Base-by-base conservation (phyloP, 2,329 filamentous ascomycete species). In the Xylariaceae sp. region DNA sequence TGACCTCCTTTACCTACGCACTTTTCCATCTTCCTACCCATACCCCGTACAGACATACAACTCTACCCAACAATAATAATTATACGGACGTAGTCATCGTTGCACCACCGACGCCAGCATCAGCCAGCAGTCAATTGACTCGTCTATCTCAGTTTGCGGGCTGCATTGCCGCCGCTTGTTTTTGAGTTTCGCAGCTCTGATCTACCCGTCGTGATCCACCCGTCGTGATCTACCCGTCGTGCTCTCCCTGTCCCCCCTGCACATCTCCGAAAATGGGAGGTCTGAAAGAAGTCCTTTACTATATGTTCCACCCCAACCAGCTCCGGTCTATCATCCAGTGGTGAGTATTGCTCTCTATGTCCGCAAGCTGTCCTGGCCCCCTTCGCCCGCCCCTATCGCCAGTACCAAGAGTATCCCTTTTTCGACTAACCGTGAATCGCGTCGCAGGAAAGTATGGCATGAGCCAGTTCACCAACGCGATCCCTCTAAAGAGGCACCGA, bases 381-480 rank as follows among this genome's bases (percentile, higher is more conserved):
- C n/a, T n/a, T n/a, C n/a, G n/a, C n/a, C n/a, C n/a, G n/a, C n/a
- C n/a, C n/a, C n/a, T n/a, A n/a, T n/a, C n/a, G n/a, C n/a, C 46
- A 21, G 13, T 15, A 1, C 18, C 40, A 42, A 22, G 19, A 7
- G 10, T 13, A 22, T 43, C 16, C 21, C 13, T 16, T 21, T 18
- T 43, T 5, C 51, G n/a, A 34, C 41, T 37, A 51, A 36, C 41
- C 37, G 15, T 26, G 6, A 26, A 16, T 36, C 15, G 2, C 7
- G 8, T 46, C 39, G 46, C 67, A 96, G 91, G 91, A 96, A 95
- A 76, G 76, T 95, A 64, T 97, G 92, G 91, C 94, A 97, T 76
- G 90, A 95, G 60, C 87, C 94, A 12, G 90, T 96, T 18, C 90
- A 97, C 76, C 82, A 80, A 68, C 89, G 92, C 68, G 81, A 96